phyloP scores from a whole-genome alignment of 1,139 yeast genomes.

The Pichia sp. region DNA sequence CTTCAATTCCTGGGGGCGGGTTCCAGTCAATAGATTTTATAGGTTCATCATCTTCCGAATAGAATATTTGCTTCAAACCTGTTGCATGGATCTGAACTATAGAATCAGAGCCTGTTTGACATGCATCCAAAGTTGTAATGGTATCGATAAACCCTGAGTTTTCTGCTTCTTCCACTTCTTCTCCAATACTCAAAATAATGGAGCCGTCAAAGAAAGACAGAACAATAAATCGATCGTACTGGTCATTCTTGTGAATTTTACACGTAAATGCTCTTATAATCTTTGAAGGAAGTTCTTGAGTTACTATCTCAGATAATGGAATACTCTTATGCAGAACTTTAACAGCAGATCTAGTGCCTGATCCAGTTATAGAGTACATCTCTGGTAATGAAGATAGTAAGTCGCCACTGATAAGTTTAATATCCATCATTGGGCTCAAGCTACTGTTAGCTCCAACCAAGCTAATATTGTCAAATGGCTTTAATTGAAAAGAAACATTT shows the following conservation, averaged over 20 bases:
- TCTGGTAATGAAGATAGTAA: constrained; percentile 33
- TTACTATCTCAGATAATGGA: constrained; percentile 57
- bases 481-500: constrained; percentile 33
- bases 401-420: constrained; percentile 36
- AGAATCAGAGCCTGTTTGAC: constrained; percentile 61
- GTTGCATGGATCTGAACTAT: constrained; percentile 68
- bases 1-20: constrained; percentile 74
- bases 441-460: constrained; percentile 50
- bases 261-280: constrained; percentile 65
- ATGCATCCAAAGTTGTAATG: constrained; percentile 64
- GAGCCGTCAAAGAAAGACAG: constrained; percentile 67
- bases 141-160: constrained; percentile 57
- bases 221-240: constrained; percentile 60
- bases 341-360: constrained; percentile 42
- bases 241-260: constrained; percentile 41
- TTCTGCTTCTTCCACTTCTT: constrained; percentile 69
- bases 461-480: constrained; percentile 52
- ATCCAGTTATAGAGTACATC: constrained; percentile 37
- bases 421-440: constrained; percentile 50
- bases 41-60: constrained; percentile 29
- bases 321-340: constrained; percentile 57
- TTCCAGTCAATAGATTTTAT: constrained; percentile 60
- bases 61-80: constrained; percentile 65
- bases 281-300: constrained; percentile 64
- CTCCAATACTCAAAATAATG: constrained; percentile 71